Percentiles rank a stretch among this genome's conserved stretches.
Conservation (phyloP, 768 basidiomycete species). For the Kwoniella dendrophila region DNA sequence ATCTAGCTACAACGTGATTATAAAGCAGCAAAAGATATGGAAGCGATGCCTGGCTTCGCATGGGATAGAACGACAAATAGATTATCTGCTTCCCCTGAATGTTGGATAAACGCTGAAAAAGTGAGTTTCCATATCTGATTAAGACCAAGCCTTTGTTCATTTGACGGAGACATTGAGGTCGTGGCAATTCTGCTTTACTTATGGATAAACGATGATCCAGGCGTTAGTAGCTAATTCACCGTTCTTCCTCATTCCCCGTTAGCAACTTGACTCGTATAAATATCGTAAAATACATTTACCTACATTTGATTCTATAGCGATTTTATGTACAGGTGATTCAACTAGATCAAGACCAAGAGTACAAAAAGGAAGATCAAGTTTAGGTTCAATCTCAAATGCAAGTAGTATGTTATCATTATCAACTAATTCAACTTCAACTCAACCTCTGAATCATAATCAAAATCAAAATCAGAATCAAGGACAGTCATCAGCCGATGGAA, state of each 20-base stretch:
- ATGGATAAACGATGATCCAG: too few relatives aligned
- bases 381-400: constrained; percentile 25
- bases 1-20: constrained; percentile 43
- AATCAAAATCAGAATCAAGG: constrained; percentile 3
- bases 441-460: not conserved
- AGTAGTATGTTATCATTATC: constrained; percentile 24
- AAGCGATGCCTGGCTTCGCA: constrained; percentile 38
- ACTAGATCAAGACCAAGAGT: constrained; percentile 17
- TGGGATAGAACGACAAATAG: constrained; percentile 29
- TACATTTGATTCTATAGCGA: constrained; percentile 32
- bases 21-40: constrained; percentile 42
- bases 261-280: constrained; percentile 38
- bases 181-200: too few relatives aligned
- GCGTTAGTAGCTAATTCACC: too few relatives aligned
- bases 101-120: constrained; percentile 39
- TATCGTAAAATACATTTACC: constrained; percentile 38
- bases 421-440: not conserved
- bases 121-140: constrained; percentile 19
- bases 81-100: constrained; percentile 28
- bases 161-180: too few relatives aligned
- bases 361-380: constrained; percentile 25
- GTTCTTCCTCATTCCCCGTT: not conserved
- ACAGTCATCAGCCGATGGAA: too few relatives aligned
- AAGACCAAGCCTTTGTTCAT: not conserved
- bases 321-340: constrained; percentile 30